Base-by-base conservation (phyloP, 2,329 filamentous ascomycete genomes). In the Cercospora beticola region DNA sequence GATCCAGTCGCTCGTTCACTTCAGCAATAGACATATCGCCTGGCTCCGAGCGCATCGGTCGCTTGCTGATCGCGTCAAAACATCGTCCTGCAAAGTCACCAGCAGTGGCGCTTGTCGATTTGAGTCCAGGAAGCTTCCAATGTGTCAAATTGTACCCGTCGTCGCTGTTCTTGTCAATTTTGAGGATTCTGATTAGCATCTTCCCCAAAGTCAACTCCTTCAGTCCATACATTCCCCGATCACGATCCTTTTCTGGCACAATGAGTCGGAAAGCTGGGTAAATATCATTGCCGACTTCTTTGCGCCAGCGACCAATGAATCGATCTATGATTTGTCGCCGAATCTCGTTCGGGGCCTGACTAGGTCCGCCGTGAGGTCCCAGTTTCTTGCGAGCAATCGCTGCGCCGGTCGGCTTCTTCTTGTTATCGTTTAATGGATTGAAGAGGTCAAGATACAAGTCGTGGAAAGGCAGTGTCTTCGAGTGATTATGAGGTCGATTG, bases 81-180 rank as follows among this genome's bases (percentile, higher is more conserved):
- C 94, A 98, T 70, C 94, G 86, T 0, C 92, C 92, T 0, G 94
- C 91, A 82, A 99, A 99, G 77, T 99, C 94, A 5, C 95, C 95
- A 2, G 94, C 92, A 79, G 90, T 88, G 0, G 87, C 84, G 66
- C 84, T 86, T 0, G 86, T 85, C 1, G 83, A 81, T 2, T 85
- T 88, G 70, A 91, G 86, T 0, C 92, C 91, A 0, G 94, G 94
- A 0, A 96, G 82, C 79, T 97, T 98, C 95, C 95, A 99, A 72
- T 97, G 92, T 65, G 96, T 80, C 26, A 99, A 84, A 71, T 88
- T 93, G 76, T 90, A 90, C 0, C 90, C 94, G 82, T 98, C 94
- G 71, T 97, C 92, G 0, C 93, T 96, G 74, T 94, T 90, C 75
- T 90, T 92, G 82, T 94, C 90, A 75, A 99, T 97, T 77, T 94